phyloP scores from a whole-genome alignment of 768 basidiomycete genomes.

The Cystofilobasidium ferigula region DNA sequence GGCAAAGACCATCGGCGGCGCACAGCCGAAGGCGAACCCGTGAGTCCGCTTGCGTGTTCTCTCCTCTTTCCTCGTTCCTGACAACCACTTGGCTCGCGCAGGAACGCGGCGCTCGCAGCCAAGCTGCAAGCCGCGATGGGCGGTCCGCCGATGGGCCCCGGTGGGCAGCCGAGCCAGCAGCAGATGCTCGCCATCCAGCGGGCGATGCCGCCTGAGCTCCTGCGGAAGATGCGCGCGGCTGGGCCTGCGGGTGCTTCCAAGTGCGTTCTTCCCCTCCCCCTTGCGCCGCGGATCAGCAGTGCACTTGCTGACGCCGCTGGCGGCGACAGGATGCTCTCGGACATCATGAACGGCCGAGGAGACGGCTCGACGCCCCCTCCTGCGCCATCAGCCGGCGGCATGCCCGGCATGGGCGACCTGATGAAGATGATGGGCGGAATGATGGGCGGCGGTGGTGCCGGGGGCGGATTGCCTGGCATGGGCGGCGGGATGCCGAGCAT shows the following conservation, averaged over 20 bases:
- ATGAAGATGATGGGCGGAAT: constrained; percentile 51
- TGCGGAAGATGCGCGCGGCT: constrained; percentile 63
- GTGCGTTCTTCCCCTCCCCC: constrained; percentile 24
- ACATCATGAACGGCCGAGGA: constrained; percentile 15
- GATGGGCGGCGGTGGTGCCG: constrained; percentile 28
- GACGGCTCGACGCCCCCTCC: constrained; percentile 10
- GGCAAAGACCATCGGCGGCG: constrained; percentile 80
- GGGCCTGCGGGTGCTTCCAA: constrained; percentile 59
- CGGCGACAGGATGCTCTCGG: constrained; percentile 6
- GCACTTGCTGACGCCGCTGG: no score
- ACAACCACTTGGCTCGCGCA: neutral
- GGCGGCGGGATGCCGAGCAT: constrained; percentile 65
- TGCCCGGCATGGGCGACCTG: constrained; percentile 42
- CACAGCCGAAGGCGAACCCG: constrained; percentile 51
- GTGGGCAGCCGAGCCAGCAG: constrained; percentile 80
- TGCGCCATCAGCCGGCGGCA: neutral
- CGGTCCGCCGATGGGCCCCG: constrained; percentile 72
- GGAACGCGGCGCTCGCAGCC: constrained; percentile 25
- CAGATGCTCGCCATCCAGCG: constrained; percentile 95
- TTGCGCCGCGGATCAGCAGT: no score
- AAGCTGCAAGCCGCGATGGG: constrained; percentile 83
- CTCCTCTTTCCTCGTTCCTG: neutral
- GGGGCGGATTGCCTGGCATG: constrained; percentile 45
- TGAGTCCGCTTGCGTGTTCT: constrained; percentile 39
- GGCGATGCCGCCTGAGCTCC: constrained; percentile 82